phyloP scores from a whole-genome alignment of 2,329 filamentous ascomycete species.

The Pyricularia grisea region DNA sequence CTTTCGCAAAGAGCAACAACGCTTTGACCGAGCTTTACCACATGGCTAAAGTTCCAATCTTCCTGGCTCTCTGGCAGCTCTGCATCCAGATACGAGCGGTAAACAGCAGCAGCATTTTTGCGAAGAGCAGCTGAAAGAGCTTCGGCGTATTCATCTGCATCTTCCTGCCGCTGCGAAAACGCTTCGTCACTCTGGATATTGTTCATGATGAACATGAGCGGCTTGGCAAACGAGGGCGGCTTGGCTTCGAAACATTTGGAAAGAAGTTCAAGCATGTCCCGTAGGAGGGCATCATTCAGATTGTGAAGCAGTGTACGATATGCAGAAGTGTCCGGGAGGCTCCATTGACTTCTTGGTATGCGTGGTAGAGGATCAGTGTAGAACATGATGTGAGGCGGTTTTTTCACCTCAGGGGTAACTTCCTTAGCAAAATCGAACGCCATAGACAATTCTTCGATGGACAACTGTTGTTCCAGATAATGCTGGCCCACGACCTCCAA shows the following conservation, averaged over 20 bases:
- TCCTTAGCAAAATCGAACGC: constrained; percentile 77
- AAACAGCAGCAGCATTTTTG: constrained; percentile 68
- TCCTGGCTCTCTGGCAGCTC: constrained; percentile 72
- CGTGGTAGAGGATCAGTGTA: constrained; percentile 41
- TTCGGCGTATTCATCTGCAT: constrained; percentile 61
- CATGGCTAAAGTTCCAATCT: constrained; percentile 83
- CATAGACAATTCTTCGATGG: constrained; percentile 70
- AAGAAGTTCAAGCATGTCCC: constrained; percentile 73
- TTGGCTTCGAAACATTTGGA: constrained; percentile 89
- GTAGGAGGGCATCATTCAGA: constrained; percentile 72
- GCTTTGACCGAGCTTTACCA: constrained; percentile 78
- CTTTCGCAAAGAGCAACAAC: constrained; percentile 79
- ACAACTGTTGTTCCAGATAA: constrained; percentile 74
- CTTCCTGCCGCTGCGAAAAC: constrained; percentile 62
- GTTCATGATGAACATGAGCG: constrained; percentile 67
- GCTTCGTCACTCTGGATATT: constrained; percentile 73
- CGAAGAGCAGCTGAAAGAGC: constrained; percentile 65
- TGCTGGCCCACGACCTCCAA: constrained; percentile 80
- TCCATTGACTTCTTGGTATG: constrained; percentile 56
- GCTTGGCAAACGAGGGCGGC: constrained; percentile 62
- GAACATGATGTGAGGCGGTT: constrained; percentile 45
- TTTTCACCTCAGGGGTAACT: constrained; percentile 49
- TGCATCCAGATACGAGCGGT: constrained; percentile 67
- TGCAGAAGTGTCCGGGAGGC: constrained; percentile 54
- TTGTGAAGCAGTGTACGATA: constrained; percentile 68